These are phyloP conservation scores for Phyllostachys edulis DNA, from an alignment of 176 grass and related monocot species.

Conservation along the genomic window DNA sequence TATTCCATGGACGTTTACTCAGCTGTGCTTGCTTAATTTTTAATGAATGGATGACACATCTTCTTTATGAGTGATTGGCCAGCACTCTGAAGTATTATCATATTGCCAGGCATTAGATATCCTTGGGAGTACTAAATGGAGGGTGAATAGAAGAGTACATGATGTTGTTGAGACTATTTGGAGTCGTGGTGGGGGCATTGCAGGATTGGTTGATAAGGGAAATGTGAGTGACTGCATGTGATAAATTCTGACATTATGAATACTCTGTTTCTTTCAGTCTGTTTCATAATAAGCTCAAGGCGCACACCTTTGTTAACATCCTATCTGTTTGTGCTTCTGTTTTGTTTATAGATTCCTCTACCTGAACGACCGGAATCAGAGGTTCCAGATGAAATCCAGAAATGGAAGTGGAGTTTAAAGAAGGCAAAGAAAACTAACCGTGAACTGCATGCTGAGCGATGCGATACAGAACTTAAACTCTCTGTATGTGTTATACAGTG, in stretches of 20 bases:
- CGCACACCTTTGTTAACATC: neutral
- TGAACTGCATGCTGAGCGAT: slow-evolving; percentile 86
- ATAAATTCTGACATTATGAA: slow-evolving; percentile 11
- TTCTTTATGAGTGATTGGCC: neutral
- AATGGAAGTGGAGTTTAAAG: slow-evolving; percentile 76
- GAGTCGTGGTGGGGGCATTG: slow-evolving; percentile 80
- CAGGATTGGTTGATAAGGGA: slow-evolving; percentile 75
- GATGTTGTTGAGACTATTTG: slow-evolving; percentile 81
- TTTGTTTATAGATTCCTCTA: slow-evolving; percentile 59
- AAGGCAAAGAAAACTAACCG: slow-evolving; percentile 83
- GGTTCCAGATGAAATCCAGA: slow-evolving; percentile 62
- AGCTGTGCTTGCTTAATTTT: slow-evolving; percentile 20
- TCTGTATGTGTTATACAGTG: slow-evolving; percentile 64
- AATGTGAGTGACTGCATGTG: slow-evolving; percentile 63
- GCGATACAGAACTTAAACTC: slow-evolving; percentile 91
- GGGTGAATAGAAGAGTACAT: slow-evolving; percentile 86
- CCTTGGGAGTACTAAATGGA: slow-evolving; percentile 95
- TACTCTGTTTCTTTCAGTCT: slow-evolving; percentile 1
- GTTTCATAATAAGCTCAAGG: slow-evolving; percentile 4
- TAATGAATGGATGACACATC: neutral
- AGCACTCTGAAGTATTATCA: slow-evolving; percentile 25
- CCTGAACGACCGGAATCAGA: slow-evolving; percentile 63
- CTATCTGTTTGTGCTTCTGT: slow-evolving; percentile 14
- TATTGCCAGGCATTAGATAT: slow-evolving; percentile 76
- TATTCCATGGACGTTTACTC: slow-evolving; percentile 9